These are phyloP conservation scores for Lactarius akahatsu DNA, from an alignment of 768 basidiomycete species.

Conservation along the genomic window DNA sequence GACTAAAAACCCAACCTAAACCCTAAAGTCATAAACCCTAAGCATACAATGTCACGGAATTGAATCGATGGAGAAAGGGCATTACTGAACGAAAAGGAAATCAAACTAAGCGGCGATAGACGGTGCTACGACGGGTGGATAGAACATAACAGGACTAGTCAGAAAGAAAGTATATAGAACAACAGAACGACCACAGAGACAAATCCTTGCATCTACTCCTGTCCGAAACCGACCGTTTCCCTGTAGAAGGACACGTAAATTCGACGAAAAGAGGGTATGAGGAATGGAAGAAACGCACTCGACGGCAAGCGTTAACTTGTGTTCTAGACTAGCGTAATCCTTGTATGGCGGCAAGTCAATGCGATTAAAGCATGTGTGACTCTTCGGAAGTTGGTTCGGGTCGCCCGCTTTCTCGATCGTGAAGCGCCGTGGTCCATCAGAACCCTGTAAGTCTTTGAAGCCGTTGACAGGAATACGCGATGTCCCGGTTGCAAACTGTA, in stretches of 20 bases:
- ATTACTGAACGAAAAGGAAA: conserved; percentile 7
- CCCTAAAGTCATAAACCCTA: too few relatives aligned
- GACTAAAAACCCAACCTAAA: too few relatives aligned
- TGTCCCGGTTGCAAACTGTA: conserved; percentile 97
- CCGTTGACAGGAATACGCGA: conserved; percentile 98
- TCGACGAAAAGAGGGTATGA: conserved; percentile 12
- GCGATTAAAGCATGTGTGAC: conserved; percentile 93
- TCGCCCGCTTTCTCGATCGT: conserved; percentile 99
- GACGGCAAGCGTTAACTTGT: conserved; percentile 91
- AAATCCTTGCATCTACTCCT: conserved; percentile 53
- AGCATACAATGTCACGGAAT: conserved; percentile 5
- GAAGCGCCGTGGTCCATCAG: conserved; percentile 94
- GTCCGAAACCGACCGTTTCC: conserved; percentile 93
- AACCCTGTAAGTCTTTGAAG: conserved; percentile 97
- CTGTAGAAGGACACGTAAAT: conserved; percentile 39
- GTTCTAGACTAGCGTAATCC: conserved; percentile 90
- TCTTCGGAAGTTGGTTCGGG: conserved; percentile 94
- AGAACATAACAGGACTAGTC: conserved; percentile 2
- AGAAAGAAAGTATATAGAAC: conserved; percentile 6
- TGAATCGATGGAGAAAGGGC: neutral
- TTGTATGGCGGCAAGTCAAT: conserved; percentile 98
- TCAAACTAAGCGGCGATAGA: neutral
- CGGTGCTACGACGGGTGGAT: neutral
- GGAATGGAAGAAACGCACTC: conserved; percentile 59
- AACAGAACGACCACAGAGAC: neutral